These are phyloP conservation scores for Puccinellia tenuiflora DNA, from an alignment of 176 grass and related monocot species.

Conservation along the genomic window DNA sequence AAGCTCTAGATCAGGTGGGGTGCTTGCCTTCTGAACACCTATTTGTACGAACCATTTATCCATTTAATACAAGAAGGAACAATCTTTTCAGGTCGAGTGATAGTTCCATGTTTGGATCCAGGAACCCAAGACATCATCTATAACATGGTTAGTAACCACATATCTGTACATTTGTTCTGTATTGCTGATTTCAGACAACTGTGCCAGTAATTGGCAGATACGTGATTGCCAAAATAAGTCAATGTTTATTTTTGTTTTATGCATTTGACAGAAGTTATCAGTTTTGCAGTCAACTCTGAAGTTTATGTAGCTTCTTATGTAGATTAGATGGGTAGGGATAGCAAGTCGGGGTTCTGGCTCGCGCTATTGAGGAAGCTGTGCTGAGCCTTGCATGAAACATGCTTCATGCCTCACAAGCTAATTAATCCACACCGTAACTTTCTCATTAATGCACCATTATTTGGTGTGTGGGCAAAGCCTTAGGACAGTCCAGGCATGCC, in stretches of 20 bases:
- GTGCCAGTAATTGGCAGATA: neutral
- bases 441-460: neutral
- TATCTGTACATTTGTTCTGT: neutral
- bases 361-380: neutral
- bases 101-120: slow-evolving; percentile 33
- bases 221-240: neutral
- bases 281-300: neutral
- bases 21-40: neutral
- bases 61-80: slow-evolving; percentile 4
- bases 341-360: neutral
- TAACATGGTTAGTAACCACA: slow-evolving; percentile 13
- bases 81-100: slow-evolving; percentile 30
- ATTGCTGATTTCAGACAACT: neutral
- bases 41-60: neutral
- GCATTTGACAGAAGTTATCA: neutral
- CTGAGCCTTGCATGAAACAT: neutral
- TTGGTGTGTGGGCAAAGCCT: neutral
- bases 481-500: neutral
- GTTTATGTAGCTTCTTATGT: neutral
- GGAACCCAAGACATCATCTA: slow-evolving; percentile 31
- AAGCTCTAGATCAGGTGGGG: slow-evolving; percentile 24
- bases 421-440: neutral
- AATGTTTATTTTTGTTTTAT: neutral
- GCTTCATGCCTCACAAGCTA: neutral
- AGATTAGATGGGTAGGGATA: neutral